Percentiles rank a stretch among this genome's conserved stretches.
phyloP scores from a whole-genome alignment of 1,139 yeast species.

The Candida pseudocylindracea region DNA sequence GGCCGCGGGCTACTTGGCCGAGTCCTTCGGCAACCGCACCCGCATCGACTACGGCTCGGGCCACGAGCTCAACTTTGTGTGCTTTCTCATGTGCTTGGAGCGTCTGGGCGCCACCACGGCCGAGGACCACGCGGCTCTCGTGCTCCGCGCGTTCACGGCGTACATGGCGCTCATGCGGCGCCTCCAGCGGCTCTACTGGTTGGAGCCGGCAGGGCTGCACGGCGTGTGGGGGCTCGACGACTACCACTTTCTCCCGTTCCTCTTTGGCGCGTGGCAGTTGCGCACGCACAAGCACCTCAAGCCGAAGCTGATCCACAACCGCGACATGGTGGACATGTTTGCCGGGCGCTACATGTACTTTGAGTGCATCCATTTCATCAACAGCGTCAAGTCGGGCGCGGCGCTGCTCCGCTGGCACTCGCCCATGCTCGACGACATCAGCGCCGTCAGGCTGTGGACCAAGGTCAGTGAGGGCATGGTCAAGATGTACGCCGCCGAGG shows the following conservation, averaged over 20 bases:
- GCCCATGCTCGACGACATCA: conserved; percentile 92
- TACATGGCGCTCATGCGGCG: conserved; percentile 30
- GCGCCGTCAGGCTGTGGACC: conserved; percentile 76
- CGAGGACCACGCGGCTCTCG: conserved; percentile 26
- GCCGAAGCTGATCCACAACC: conserved; percentile 73
- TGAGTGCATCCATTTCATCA: conserved; percentile 72
- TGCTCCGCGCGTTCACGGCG: conserved; percentile 37
- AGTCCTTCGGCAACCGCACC: conserved; percentile 68
- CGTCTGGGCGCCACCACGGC: conserved; percentile 12
- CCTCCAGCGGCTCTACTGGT: conserved; percentile 47
- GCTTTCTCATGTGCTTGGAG: conserved; percentile 37
- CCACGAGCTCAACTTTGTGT: conserved; percentile 74
- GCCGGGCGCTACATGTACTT: conserved; percentile 61
- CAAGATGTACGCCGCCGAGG: conserved; percentile 91
- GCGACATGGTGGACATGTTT: conserved; percentile 9
- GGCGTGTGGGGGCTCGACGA: conserved; percentile 98
- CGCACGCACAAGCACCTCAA: conserved; percentile 12
- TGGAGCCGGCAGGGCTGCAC: conserved; percentile 69
- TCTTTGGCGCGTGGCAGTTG: conserved; percentile 68
- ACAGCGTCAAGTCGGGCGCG: conserved; percentile 44
- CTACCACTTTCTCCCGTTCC: conserved; percentile 77
- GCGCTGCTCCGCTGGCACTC: conserved; percentile 54
- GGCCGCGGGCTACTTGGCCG: conserved; percentile 22
- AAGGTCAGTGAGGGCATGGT: conserved; percentile 90
- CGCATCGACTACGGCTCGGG: conserved; percentile 96